A percentile compares a stretch with the other conserved stretches of the same genome.
Conservation (phyloP, 352 stramenopile genomes). For the Globisporangium okanoganense region DNA sequence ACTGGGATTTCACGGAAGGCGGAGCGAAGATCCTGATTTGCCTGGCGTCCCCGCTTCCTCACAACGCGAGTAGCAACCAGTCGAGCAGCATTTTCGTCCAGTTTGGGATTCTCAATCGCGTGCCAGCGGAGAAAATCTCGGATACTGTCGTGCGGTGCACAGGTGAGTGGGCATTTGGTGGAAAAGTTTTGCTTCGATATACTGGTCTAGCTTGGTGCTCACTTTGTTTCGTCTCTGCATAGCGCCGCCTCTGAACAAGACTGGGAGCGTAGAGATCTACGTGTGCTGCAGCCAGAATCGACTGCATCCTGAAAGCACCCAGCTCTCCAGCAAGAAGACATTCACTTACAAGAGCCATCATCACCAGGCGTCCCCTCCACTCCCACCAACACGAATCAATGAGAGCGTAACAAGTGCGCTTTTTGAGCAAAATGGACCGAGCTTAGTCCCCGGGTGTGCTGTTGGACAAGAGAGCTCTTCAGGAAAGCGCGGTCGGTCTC, state of each 20-base stretch:
- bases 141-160: constrained; percentile 73
- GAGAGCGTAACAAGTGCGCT: not conserved
- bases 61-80: constrained; percentile 18
- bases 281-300: constrained; percentile 34
- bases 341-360: constrained; percentile 62
- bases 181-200: not conserved
- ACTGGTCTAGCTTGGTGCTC: constrained; percentile 3
- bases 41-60: constrained; percentile 40
- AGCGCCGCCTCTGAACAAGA: constrained; percentile 40
- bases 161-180: constrained; percentile 31
- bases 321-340: constrained; percentile 39
- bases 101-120: constrained; percentile 46
- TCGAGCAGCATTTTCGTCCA: constrained; percentile 56
- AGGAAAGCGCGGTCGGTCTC: constrained; percentile 48
- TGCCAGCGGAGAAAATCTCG: constrained; percentile 56
- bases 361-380: constrained; percentile 25
- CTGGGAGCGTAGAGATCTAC: constrained; percentile 58
- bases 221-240: constrained; percentile 2
- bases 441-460: not conserved
- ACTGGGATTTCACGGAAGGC: constrained; percentile 75
- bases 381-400: not conserved
- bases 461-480: not conserved
- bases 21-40: constrained; percentile 85
- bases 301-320: constrained; percentile 26
- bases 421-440: not conserved